A percentile compares a stretch with the other conserved stretches of the same genome.
Evolutionary conservation across 2,329 filamentous ascomycete species (phyloP).

Genomic region (Cercospora nicotianae): DNA sequence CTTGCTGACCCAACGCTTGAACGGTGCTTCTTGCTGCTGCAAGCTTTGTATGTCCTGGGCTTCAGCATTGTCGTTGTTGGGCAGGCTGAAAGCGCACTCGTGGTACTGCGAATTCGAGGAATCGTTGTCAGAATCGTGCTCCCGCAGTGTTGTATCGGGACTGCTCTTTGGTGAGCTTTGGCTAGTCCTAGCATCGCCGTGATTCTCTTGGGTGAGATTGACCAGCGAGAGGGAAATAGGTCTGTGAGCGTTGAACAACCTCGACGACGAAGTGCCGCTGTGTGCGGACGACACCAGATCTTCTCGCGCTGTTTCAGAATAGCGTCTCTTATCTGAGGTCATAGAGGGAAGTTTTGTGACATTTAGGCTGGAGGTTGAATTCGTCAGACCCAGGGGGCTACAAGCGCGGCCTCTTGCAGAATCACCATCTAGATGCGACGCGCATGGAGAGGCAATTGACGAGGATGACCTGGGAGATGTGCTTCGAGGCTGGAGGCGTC

Average conservation of each 20-base stretch:
- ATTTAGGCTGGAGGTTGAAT: conserved; percentile 20
- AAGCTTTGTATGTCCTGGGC: not conserved
- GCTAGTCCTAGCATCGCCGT: conserved; percentile 1
- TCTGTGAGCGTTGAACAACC: conserved; percentile 11
- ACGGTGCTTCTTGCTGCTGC: conserved; percentile 38
- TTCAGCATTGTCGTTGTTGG: not conserved
- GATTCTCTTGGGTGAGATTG: conserved; percentile 20
- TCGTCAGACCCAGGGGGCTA: conserved; percentile 6
- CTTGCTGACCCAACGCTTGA: conserved; percentile 72
- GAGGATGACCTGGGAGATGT: conserved; percentile 34
- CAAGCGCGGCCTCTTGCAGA: conserved; percentile 6
- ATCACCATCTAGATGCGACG: conserved; percentile 10
- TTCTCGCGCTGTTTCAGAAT: conserved; percentile 14
- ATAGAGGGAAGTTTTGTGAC: conserved; percentile 12
- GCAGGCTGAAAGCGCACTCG: not conserved
- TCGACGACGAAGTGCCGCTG: conserved; percentile 8
- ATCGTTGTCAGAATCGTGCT: conserved; percentile 10
- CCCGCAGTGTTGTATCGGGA: not conserved
- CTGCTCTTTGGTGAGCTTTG: not conserved
- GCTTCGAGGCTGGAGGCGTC: conserved; percentile 31
- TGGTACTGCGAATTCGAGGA: not conserved
- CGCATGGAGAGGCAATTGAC: conserved; percentile 28
- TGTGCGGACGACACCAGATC: conserved; percentile 24
- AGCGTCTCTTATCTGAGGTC: not conserved
- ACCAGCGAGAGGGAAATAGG: conserved; percentile 7